Evolutionary conservation across 768 basidiomycete genomes (phyloP), one percentile per base, ranked within the genome.

Genomic region (Lentinula boryana): DNA sequence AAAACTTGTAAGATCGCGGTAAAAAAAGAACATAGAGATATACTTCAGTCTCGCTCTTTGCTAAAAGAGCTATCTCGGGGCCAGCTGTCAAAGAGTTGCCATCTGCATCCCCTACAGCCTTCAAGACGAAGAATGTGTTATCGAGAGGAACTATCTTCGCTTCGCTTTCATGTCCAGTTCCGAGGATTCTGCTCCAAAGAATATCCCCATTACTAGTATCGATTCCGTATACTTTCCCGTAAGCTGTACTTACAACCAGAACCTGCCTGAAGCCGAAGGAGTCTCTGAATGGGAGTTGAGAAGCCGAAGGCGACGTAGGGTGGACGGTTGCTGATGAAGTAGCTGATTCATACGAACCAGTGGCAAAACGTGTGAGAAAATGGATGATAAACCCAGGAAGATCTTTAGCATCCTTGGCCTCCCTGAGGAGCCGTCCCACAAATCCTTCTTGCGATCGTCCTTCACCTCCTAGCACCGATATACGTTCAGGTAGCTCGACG

Each of bases 251-350:
- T 5, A 77, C 80, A 4, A 96, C 82, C 49, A 95, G 82, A 32
- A 97, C 71, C 68, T 97, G 92, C 40, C 88, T 80, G 74, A 97
- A 93, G 0, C 93, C 94, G 69, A 95, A 96, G 0, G 86, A 72
- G 67, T 95, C 93, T 4, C 91, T 84, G 61, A 78, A 74, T 0
- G 87, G 76, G 0, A 60, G 33, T 18, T 46, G 32, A 8, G 43
- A 16, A 23, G 76, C 70, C 7, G 75, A 67, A 21, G 72, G 65
- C 32, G 72, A 62, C 5, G 77, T 65, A 32, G 71, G 64, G 51
- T 69, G 64, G 21, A 72, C 55, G 9, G 72, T 60, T 33, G 68
- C 72, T 38, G 72, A 69, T 21, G 73, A 77, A 38, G 74, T 75
- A 3, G 78, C 76, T 1, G 85, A 80, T 2, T 79, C 83, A 65